phyloP scores from a whole-genome alignment of 768 basidiomycete genomes.

The Gloeopeniophorella convolvens region DNA sequence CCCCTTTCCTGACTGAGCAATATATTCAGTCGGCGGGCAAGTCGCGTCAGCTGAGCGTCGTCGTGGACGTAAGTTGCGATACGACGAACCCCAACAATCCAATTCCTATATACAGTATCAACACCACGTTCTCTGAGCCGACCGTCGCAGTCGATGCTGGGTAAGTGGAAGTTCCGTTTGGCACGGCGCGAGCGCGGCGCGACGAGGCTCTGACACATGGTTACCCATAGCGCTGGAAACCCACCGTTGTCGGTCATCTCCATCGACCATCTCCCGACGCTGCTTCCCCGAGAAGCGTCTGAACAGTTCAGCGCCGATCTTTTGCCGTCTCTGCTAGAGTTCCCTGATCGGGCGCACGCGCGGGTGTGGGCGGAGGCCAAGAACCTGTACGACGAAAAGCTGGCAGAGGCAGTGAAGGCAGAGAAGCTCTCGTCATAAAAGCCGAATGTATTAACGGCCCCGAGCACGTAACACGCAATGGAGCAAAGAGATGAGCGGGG shows the following conservation, averaged over 20 bases:
- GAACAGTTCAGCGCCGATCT: constrained; percentile 92
- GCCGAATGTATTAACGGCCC: neutral
- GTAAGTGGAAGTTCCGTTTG: constrained; percentile 39
- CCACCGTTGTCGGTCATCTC: constrained; percentile 81
- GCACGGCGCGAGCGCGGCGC: neutral
- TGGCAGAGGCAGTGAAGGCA: constrained; percentile 41
- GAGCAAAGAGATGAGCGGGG: too few relatives aligned
- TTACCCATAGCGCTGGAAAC: constrained; percentile 43
- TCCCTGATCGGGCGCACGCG: constrained; percentile 58
- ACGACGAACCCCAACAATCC: constrained; percentile 99
- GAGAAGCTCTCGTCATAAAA: constrained; percentile 22
- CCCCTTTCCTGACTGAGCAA: constrained; percentile 70
- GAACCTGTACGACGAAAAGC: constrained; percentile 66
- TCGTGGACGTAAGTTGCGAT: constrained; percentile 98
- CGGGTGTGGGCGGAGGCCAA: constrained; percentile 89
- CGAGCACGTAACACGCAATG: constrained; percentile 3
- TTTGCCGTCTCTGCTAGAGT: constrained; percentile 73
- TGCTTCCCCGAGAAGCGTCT: constrained; percentile 92
- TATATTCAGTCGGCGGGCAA: constrained; percentile 68
- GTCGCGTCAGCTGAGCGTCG: constrained; percentile 61
- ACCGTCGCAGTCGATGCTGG: constrained; percentile 81
- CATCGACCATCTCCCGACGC: constrained; percentile 94
- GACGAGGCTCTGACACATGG: constrained; percentile 17
- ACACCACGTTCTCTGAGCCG: constrained; percentile 90
- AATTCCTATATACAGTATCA: constrained; percentile 88